Conservation (phyloP, 257 asterid genomes). For the Orobanche coerulescens region DNA sequence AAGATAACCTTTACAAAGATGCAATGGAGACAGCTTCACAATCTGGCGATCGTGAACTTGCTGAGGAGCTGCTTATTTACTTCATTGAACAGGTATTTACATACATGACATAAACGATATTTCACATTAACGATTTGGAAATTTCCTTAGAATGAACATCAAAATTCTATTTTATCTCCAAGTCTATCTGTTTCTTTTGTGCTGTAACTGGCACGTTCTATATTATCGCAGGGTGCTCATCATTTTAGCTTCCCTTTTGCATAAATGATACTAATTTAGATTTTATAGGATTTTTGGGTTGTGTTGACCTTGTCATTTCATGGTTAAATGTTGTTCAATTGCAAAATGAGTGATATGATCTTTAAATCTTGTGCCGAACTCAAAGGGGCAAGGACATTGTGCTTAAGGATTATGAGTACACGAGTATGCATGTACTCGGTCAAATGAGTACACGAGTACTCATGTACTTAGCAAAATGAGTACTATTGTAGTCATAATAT, state of each 20-base stretch:
- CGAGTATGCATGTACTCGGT: too few relatives aligned
- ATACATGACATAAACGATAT: neutral
- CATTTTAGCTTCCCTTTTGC: neutral
- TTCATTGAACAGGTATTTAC: slow-evolving; percentile 70
- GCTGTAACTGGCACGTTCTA: neutral
- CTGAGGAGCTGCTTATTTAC: slow-evolving; percentile 90
- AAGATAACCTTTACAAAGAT: slow-evolving; percentile 83
- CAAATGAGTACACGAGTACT: too few relatives aligned
- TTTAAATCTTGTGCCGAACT: too few relatives aligned
- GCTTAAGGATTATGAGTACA: too few relatives aligned
- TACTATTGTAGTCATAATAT: too few relatives aligned
- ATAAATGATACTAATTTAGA: neutral
- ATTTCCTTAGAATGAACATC: neutral
- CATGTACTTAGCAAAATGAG: too few relatives aligned
- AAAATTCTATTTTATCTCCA: neutral
- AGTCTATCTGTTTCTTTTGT: neutral
- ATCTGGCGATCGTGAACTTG: slow-evolving; percentile 95
- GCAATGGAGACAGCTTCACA: slow-evolving; percentile 99
- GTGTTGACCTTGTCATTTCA: neutral
- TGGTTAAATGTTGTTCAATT: neutral
- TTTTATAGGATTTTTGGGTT: neutral
- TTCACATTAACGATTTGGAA: neutral
- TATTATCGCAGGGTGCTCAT: neutral
- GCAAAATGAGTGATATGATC: neutral
- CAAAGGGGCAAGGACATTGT: too few relatives aligned